Evolutionary conservation across 2,329 filamentous ascomycete species (phyloP).

Genomic region (Alternaria sp.): DNA sequence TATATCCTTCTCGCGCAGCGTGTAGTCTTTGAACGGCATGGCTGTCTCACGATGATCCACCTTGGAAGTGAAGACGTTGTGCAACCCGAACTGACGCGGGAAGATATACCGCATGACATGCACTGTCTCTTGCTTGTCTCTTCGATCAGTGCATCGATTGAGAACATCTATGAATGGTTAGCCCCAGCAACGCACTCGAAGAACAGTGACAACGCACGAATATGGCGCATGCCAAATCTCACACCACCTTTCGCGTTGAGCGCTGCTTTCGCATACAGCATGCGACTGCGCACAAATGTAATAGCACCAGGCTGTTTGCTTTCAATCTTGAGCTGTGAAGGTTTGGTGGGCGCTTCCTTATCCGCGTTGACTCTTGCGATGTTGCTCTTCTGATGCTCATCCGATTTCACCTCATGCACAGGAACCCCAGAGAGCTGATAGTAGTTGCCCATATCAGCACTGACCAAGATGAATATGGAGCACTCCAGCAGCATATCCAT

Average conservation of each 20-base stretch:
- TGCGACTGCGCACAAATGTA: constrained; percentile 77
- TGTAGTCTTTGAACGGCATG: constrained; percentile 84
- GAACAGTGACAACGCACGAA: constrained; percentile 64
- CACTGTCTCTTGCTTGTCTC: constrained; percentile 62
- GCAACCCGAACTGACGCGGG: constrained; percentile 84
- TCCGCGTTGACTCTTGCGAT: neutral
- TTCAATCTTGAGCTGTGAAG: constrained; percentile 9
- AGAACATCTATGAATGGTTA: constrained; percentile 69
- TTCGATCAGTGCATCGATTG: constrained; percentile 67
- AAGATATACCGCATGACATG: constrained; percentile 93
- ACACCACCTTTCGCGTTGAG: constrained; percentile 72
- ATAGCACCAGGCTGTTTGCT: constrained; percentile 63
- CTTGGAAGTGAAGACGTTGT: constrained; percentile 85
- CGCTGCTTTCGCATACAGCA: constrained; percentile 81
- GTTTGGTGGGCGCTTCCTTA: neutral
- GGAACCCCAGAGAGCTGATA: constrained; percentile 79
- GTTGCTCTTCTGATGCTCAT: constrained; percentile 4
- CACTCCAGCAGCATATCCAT: constrained; percentile 77
- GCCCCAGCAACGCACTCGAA: neutral
- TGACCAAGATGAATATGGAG: constrained; percentile 73
- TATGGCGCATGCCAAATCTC: constrained; percentile 77
- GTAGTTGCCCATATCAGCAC: constrained; percentile 68
- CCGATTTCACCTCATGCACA: constrained; percentile 54
- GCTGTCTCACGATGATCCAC: constrained; percentile 70
- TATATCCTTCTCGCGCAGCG: constrained; percentile 83